These are phyloP conservation scores for Climacium dendroides DNA, from an alignment of 225 moss, liverwort and hornwort species.

Conservation along the genomic window DNA sequence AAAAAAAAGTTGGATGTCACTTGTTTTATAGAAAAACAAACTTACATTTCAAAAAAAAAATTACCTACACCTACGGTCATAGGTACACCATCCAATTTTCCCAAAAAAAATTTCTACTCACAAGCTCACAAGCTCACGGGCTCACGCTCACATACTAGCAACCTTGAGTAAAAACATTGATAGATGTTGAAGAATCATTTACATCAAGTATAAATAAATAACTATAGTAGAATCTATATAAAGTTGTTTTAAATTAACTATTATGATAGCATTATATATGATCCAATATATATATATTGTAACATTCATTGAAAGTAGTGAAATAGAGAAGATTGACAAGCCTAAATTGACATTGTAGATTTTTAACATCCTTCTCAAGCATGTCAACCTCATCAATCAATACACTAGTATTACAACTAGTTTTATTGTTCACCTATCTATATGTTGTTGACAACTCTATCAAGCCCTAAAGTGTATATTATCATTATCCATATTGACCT, in stretches of 20 bases:
- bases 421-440: fast-evolving
- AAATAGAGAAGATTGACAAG: not conserved
- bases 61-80: too few relatives aligned
- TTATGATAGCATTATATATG: not conserved
- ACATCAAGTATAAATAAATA: not conserved
- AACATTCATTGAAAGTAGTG: not conserved
- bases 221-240: not conserved
- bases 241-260: not conserved
- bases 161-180: too few relatives aligned
- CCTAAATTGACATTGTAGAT: not conserved
- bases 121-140: too few relatives aligned
- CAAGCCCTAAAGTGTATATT: fast-evolving
- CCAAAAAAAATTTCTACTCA: too few relatives aligned
- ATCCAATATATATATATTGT: not conserved
- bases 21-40: too few relatives aligned
- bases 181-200: not conserved
- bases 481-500: too few relatives aligned
- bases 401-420: not conserved
- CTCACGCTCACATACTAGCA: too few relatives aligned
- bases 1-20: too few relatives aligned
- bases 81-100: too few relatives aligned
- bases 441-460: too few relatives aligned
- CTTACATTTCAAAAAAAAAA: too few relatives aligned
- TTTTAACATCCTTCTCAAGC: not conserved
- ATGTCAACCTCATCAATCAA: not conserved